A percentile compares a stretch with the other conserved stretches of the same genome.
phyloP scores from a whole-genome alignment of 768 basidiomycete genomes.

The Rhodotorula sphaerocarpa region DNA sequence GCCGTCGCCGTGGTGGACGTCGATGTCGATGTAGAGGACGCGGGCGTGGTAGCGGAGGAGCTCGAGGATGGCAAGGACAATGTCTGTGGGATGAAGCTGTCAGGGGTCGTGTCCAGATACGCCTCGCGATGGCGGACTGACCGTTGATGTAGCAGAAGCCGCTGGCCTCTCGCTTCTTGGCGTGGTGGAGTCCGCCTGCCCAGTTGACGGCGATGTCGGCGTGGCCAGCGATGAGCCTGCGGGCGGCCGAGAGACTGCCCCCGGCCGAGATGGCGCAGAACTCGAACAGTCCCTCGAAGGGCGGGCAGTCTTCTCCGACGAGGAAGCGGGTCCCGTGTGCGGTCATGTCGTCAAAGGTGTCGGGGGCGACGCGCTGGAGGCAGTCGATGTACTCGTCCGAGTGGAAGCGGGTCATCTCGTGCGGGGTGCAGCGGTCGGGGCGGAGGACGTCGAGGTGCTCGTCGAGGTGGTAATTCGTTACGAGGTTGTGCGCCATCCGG shows the following conservation, averaged over 20 bases:
- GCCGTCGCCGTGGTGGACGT: conserved; percentile 96
- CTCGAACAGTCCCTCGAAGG: conserved; percentile 93
- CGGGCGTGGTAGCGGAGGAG: conserved; percentile 67
- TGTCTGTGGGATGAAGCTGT: conserved; percentile 49
- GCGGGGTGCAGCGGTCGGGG: conserved; percentile 61
- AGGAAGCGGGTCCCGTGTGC: conserved; percentile 66
- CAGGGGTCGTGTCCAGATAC: too few species aligned
- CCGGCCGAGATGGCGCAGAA: conserved; percentile 96
- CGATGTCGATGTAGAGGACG: conserved; percentile 94
- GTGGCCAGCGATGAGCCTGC: conserved; percentile 66
- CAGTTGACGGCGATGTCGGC: conserved; percentile 85
- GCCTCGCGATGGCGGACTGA: too few species aligned
- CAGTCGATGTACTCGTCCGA: conserved; percentile 98
- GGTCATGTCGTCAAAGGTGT: conserved; percentile 77
- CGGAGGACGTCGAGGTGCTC: conserved; percentile 88
- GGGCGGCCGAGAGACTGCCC: conserved; percentile 79
- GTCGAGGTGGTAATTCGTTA: conserved; percentile 85
- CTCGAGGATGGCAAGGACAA: conserved; percentile 87
- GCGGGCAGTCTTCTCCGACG: conserved; percentile 88
- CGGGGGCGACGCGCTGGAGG: conserved; percentile 75
- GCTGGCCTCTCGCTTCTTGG: conserved; percentile 96
- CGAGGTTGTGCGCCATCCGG: conserved; percentile 83
- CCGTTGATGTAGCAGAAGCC: conserved; percentile 97
- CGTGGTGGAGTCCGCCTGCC: conserved; percentile 97
- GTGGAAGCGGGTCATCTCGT: conserved; percentile 86